Percentiles rank a stretch among this genome's conserved stretches.
These are phyloP conservation scores for Sugiyamaella qingdaonensis DNA, from an alignment of 805 yeast genomes.

Conservation along the genomic window DNA sequence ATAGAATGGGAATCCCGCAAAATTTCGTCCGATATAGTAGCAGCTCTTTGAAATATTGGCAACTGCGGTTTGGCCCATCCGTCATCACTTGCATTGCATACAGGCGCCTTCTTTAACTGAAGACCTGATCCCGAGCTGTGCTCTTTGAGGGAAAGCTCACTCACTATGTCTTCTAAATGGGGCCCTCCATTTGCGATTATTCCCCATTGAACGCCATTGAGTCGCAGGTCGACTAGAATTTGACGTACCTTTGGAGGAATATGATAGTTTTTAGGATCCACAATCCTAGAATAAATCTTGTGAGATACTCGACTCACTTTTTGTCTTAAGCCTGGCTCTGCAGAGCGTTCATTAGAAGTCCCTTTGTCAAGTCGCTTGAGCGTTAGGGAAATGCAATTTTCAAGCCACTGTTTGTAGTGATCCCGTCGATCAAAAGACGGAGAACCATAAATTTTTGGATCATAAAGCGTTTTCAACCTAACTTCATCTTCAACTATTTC, in stretches of 20 bases:
- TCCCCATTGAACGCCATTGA: conserved; percentile 25
- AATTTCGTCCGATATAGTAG: conserved; percentile 8
- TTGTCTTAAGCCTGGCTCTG: neutral
- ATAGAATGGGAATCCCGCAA: conserved; percentile 17
- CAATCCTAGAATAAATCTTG: conserved; percentile 8
- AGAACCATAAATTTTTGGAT: conserved; percentile 4
- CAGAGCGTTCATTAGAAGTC: neutral
- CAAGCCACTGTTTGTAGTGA: conserved; percentile 13
- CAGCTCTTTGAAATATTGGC: conserved; percentile 23
- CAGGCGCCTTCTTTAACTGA: neutral
- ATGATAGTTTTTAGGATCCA: conserved; percentile 16
- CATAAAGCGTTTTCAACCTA: conserved; percentile 1
- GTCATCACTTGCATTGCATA: conserved; percentile 16
- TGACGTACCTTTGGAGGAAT: conserved; percentile 16
- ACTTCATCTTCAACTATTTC: neutral
- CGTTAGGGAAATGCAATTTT: neutral
- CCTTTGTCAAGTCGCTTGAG: neutral
- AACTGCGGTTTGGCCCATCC: conserved; percentile 27
- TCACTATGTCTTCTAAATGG: conserved; percentile 19
- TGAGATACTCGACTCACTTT: conserved; percentile 2
- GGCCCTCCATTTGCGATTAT: conserved; percentile 28
- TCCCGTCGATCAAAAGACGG: conserved; percentile 5
- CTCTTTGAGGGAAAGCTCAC: conserved; percentile 3
- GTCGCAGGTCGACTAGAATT: conserved; percentile 14
- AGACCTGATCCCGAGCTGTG: neutral